phyloP scores from a whole-genome alignment of 2,329 filamentous ascomycete species.

The Botrytis porri region DNA sequence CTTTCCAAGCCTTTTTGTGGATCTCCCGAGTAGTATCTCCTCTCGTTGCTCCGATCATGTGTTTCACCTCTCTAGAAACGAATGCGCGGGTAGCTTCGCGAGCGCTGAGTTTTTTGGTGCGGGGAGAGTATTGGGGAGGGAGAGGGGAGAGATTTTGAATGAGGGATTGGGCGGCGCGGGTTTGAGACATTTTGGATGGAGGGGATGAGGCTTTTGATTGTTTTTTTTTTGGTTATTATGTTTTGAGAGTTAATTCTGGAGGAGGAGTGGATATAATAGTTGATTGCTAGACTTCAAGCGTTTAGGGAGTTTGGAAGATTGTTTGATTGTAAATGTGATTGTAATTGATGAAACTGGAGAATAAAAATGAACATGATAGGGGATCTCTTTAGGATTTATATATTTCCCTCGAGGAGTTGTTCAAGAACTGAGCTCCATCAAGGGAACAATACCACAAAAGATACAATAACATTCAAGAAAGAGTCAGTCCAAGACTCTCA shows the following conservation, averaged over 20 bases:
- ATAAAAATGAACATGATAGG: no score
- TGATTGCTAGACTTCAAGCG: no score
- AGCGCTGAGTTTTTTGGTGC: background rate
- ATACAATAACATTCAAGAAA: background rate
- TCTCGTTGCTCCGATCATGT: background rate
- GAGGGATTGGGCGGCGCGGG: background rate
- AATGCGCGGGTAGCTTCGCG: background rate
- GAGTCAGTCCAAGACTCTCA: accelerated
- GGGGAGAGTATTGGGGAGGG: background rate
- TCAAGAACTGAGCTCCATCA: background rate
- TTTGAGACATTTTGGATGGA: background rate
- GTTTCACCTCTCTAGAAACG: background rate
- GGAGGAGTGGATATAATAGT: no score
- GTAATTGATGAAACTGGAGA: no score
- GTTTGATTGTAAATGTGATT: no score
- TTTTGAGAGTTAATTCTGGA: no score
- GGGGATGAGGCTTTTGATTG: no score
- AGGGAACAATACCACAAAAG: background rate
- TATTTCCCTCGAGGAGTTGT: background rate
- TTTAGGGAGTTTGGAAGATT: no score
- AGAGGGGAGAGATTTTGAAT: background rate
- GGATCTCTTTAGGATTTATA: no score
- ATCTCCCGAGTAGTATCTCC: background rate
- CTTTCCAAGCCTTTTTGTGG: background rate
- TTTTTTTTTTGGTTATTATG: no score